These are phyloP conservation scores for Eucalyptus pauciflora DNA, from an alignment of 345 rosid genomes.

Conservation along the genomic window DNA sequence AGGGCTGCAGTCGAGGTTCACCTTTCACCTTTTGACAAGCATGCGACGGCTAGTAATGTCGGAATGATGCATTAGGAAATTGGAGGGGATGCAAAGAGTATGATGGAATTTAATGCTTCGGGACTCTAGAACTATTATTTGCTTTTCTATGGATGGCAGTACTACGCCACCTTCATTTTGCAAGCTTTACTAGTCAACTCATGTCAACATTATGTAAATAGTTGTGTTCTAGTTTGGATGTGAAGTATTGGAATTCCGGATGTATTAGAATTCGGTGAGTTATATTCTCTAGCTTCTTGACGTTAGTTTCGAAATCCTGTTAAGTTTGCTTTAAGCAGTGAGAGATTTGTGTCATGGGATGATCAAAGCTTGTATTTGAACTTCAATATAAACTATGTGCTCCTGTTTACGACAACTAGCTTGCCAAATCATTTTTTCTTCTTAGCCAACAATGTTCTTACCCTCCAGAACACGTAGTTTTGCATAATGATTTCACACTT, in stretches of 20 bases:
- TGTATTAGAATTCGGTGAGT: not conserved
- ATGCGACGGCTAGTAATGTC: conserved; percentile 1
- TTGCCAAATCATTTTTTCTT: not conserved
- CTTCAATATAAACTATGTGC: not conserved
- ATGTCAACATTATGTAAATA: not conserved
- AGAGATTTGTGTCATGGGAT: not conserved
- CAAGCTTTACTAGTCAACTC: not conserved
- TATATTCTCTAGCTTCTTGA: not conserved
- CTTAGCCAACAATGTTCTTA: not conserved
- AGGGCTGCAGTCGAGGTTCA: conserved; percentile 87
- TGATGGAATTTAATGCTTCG: conserved; percentile 22
- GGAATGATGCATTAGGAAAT: conserved; percentile 17
- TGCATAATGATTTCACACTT: not conserved
- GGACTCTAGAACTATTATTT: conserved; percentile 28
- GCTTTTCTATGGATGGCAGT: not conserved
- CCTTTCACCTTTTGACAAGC: conserved; percentile 44
- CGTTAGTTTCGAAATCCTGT: not conserved
- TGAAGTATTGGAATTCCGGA: not conserved
- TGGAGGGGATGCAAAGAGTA: conserved; percentile 19
- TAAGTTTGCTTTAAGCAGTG: not conserved
- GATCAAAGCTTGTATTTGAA: not conserved
- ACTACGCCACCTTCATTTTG: not conserved
- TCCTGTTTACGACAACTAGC: not conserved
- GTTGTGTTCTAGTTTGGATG: not conserved
- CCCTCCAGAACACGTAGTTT: not conserved